Percentiles rank a stretch among this genome's conserved stretches.
phyloP scores from a whole-genome alignment of 257 asterid genomes.

The Plantago ovata region DNA sequence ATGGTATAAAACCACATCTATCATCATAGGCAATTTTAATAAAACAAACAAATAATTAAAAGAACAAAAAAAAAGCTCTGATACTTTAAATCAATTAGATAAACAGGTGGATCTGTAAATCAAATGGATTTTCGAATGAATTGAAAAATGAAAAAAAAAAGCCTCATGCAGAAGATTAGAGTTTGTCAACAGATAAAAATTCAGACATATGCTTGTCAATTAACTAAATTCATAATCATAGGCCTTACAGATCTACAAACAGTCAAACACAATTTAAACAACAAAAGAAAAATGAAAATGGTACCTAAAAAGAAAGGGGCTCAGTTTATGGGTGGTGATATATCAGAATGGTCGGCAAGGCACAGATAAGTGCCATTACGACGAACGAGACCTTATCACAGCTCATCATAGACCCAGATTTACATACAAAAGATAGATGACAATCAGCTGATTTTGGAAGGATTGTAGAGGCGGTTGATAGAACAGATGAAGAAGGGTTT shows the following conservation, averaged over 20 bases:
- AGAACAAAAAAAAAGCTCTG: neutral
- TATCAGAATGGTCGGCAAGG: slow-evolving; percentile 60
- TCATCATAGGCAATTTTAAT: neutral
- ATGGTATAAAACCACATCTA: neutral
- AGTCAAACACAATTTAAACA: neutral
- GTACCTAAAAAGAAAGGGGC: slow-evolving; percentile 20
- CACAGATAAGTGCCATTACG: slow-evolving; percentile 41
- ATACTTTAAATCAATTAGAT: too few relatives aligned
- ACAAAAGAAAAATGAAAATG: slow-evolving; percentile 22
- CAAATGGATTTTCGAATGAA: neutral
- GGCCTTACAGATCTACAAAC: neutral
- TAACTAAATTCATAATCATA: slow-evolving; percentile 1
- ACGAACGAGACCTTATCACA: slow-evolving; percentile 56
- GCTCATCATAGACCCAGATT: slow-evolving; percentile 36
- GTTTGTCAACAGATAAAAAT: slow-evolving; percentile 5
- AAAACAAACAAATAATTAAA: neutral
- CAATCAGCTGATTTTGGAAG: too few relatives aligned
- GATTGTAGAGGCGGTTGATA: neutral
- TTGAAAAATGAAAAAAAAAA: neutral
- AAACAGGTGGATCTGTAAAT: neutral
- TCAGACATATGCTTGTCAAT: slow-evolving; percentile 21
- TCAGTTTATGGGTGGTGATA: slow-evolving; percentile 44
- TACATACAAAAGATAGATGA: too few relatives aligned
- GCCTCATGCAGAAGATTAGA: slow-evolving; percentile 19
- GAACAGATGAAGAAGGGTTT: too few relatives aligned